Base-by-base conservation (phyloP, 257 asterid species). In the Lycium barbarum region DNA sequence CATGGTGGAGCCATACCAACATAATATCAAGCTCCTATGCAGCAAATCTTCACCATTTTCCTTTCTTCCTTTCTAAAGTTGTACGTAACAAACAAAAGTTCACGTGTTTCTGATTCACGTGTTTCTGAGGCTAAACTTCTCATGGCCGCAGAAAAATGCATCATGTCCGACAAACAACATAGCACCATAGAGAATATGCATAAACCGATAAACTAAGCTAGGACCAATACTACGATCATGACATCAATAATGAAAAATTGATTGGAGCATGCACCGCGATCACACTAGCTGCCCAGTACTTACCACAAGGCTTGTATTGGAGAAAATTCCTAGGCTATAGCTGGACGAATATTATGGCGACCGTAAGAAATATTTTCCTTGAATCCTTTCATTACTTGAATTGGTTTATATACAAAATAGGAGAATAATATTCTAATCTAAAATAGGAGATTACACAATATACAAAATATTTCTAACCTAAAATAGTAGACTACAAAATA, bases 31-130 rank as follows among this genome's bases (percentile, higher is more conserved):
- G 98, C 98, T 85, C 98, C 98, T 86, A 94, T 92, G 58, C 99
- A 95, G 94, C 99, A 95, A 83, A 95, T 94, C 95, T 95, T 95
- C 92, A 95, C 99, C 99, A 95, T 95, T 79, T 72, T 90, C 40
- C 84, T 86, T 81, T 51, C 26, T 83, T 86, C 86, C 58, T 81
- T 81, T 55, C 66, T 62, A 76, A 40, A 83, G 89, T 93, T 90
- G 90, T 12, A 85, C 33, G 33, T 26, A 26, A 33, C 15, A 85
- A 57, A 53, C 59, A 65, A 72, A 62, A 59, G 17, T 57, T 78
- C 82, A 85, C 47, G 1, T 33, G 83, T 70, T 54, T 83, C 45
- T 51, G 40, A 76, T 57, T 78, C 82, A 85, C 47, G 1, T 33
- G 83, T 70, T 54, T 83, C 45, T 51, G 40, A 76, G 81, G 14